Evolutionary conservation across 495 filamentous ascomycete species (phyloP).

Genomic region (Elaphomyces granulatus): DNA sequence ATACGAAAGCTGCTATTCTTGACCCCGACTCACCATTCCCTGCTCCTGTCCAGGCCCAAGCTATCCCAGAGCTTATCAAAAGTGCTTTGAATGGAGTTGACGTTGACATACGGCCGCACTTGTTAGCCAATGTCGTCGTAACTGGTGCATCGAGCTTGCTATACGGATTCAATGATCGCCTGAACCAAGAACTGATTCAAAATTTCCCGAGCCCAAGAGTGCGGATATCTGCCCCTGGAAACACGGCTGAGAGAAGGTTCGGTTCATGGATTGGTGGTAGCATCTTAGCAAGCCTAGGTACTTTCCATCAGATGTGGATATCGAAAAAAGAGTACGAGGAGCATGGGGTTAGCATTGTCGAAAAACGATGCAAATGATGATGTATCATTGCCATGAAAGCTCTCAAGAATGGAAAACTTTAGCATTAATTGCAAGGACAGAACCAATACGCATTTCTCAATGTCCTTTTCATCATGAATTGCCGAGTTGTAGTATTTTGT

Average conservation of each 20-base stretch:
- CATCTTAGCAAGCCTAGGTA: conserved; percentile 88
- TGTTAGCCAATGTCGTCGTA: conserved; percentile 83
- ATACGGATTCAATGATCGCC: conserved; percentile 77
- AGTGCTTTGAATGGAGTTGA: conserved; percentile 66
- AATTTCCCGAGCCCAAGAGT: conserved; percentile 72
- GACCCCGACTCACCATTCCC: conserved; percentile 32
- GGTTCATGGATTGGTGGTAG: conserved; percentile 93
- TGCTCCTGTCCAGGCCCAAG: conserved; percentile 49
- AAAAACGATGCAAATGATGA: conserved; percentile 43
- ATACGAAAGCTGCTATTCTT: conserved; percentile 46
- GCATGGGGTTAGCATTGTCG: conserved; percentile 43
- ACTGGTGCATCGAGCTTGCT: conserved; percentile 74
- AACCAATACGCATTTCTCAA: no score
- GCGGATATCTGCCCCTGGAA: conserved; percentile 70
- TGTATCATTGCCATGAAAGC: no score
- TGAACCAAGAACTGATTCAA: conserved; percentile 65
- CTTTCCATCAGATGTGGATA: conserved; percentile 99
- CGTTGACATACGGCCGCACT: conserved; percentile 68
- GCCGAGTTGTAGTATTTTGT: no score
- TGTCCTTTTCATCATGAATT: no score
- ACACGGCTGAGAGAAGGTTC: conserved; percentile 73
- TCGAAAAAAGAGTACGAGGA: conserved; percentile 53
- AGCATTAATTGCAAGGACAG: no score
- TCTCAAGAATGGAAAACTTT: no score
- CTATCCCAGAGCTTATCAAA: conserved; percentile 65